Conservation (phyloP, 2,329 filamentous ascomycete genomes). For the Pyrenophora seminiperda region DNA sequence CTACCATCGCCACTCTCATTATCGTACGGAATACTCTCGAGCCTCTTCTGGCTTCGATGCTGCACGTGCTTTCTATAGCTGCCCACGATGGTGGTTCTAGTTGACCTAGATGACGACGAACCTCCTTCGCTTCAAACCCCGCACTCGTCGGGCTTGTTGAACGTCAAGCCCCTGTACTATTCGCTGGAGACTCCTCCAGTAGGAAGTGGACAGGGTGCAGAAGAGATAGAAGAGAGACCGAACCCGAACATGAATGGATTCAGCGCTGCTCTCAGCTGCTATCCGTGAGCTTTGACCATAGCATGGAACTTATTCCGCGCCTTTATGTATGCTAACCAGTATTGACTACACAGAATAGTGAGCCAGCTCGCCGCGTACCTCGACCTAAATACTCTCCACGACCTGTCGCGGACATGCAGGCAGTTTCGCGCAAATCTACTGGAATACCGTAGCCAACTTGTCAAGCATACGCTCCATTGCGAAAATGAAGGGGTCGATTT, state of each 20-base stretch:
- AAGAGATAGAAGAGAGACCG: constrained; percentile 39
- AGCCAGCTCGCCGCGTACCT: constrained; percentile 75
- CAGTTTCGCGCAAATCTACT: constrained; percentile 78
- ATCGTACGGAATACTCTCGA: constrained; percentile 3
- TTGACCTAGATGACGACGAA: constrained; percentile 52
- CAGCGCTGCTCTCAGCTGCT: constrained; percentile 68
- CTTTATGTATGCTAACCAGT: constrained; percentile 38
- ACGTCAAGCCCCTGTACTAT: constrained; percentile 38
- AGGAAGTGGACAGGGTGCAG: constrained; percentile 13
- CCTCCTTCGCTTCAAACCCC: constrained; percentile 29
- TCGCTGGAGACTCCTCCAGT: constrained; percentile 22
- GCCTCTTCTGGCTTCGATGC: constrained; percentile 38
- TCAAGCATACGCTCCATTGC: constrained; percentile 79
- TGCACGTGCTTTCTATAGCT: constrained; percentile 16
- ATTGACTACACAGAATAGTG: constrained; percentile 66
- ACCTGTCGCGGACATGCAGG: constrained; percentile 80
- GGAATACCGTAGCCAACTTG: constrained; percentile 75
- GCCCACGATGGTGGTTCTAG: constrained; percentile 51
- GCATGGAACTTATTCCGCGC: constrained; percentile 38
- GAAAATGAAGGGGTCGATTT: constrained; percentile 67
- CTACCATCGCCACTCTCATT: constrained; percentile 6
- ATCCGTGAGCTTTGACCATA: constrained; percentile 63
- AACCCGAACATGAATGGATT: constrained; percentile 64
- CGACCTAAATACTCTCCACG: constrained; percentile 86
- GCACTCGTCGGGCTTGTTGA: constrained; percentile 25